phyloP scores from a whole-genome alignment of 148 eudicot species.

The Tetragonia tetragonoides region DNA sequence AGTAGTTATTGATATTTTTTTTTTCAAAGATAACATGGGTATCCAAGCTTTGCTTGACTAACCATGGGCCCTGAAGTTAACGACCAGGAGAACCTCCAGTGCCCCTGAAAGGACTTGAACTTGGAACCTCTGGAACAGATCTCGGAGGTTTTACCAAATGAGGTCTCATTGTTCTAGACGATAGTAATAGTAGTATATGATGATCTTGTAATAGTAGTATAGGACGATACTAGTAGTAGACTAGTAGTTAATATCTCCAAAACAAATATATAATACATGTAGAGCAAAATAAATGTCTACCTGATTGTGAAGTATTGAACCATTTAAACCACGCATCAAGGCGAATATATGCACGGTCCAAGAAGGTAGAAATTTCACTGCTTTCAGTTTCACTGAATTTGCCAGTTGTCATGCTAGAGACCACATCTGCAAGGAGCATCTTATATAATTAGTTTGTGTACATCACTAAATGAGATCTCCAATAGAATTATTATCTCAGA shows the following conservation, averaged over 20 bases:
- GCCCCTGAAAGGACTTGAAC: no score
- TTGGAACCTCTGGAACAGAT: no score
- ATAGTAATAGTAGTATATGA: no score
- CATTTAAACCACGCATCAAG: conserved; percentile 98
- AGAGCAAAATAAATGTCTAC: conserved; percentile 25
- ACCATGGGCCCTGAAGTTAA: no score
- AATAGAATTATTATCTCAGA: background rate
- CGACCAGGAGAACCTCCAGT: no score
- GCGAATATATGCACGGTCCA: conserved; percentile 69
- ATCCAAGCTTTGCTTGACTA: no score
- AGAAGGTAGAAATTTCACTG: conserved; percentile 58
- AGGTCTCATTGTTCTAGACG: no score
- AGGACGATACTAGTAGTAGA: no score
- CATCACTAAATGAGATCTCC: background rate
- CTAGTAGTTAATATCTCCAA: background rate
- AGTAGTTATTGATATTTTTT: no score
- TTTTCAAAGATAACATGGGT: no score
- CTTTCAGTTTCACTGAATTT: conserved; percentile 49
- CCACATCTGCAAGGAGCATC: conserved; percentile 13
- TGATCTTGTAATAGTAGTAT: no score
- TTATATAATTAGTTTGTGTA: background rate
- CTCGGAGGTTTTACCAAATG: no score
- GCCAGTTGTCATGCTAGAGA: conserved; percentile 56
- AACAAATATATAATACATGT: background rate
- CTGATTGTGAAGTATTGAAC: conserved; percentile 94